phyloP scores from a whole-genome alignment of 163 green algal genomes.

The Scenedesmus sp. region DNA sequence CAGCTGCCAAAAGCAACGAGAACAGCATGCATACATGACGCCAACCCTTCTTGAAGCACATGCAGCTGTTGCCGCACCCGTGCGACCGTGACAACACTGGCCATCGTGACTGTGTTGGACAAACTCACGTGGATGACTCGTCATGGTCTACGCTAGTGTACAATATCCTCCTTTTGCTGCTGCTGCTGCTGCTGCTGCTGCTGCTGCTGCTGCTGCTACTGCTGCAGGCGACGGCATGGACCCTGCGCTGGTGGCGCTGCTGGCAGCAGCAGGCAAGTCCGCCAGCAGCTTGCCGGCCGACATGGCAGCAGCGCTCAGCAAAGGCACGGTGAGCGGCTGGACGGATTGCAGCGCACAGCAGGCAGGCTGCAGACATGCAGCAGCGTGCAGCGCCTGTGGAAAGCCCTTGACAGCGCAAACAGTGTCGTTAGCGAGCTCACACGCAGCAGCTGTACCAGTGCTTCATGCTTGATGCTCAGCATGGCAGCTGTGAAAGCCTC shows the following conservation, averaged over 20 bases:
- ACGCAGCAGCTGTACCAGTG: too few relatives aligned
- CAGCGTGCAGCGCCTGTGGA: background rate
- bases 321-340: conserved; percentile 56
- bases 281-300: conserved; percentile 70
- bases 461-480: too few relatives aligned
- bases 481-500: too few relatives aligned
- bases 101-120: too few relatives aligned
- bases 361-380: background rate
- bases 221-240: conserved; percentile 33
- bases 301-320: conserved; percentile 64
- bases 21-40: too few relatives aligned
- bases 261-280: conserved; percentile 64
- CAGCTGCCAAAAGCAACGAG: background rate
- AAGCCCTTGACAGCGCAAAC: too few relatives aligned
- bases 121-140: background rate
- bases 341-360: too few relatives aligned
- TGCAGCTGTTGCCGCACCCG: too few relatives aligned
- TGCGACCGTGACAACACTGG: too few relatives aligned
- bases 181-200: background rate
- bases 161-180: too few relatives aligned
- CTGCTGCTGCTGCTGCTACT: background rate
- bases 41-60: background rate
- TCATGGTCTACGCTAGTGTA: background rate
- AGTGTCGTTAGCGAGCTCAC: too few relatives aligned
- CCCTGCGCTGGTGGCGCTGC: conserved; percentile 57